Evolutionary conservation across 768 basidiomycete genomes (phyloP), one percentile per base, ranked within the genome.

Genomic region (Nidula microcarpa): DNA sequence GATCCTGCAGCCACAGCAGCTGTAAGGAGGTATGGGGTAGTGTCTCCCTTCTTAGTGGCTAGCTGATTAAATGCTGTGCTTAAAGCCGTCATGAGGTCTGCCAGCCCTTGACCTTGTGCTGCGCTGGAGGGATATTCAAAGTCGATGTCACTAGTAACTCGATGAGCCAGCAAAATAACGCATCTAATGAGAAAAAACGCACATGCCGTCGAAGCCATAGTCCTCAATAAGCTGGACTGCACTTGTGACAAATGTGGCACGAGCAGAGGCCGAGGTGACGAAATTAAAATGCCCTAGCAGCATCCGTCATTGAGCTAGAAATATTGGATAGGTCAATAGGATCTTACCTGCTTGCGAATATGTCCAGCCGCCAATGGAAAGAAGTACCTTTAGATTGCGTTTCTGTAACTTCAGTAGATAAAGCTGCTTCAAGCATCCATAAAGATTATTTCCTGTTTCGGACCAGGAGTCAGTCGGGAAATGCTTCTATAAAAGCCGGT

Each of bases 141-240:
- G 67, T 93, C 90, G 47, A 89, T 65, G 56, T 89, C 86, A 62
- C 85, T 85, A 43, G 0, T n/a, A 4, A 41, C 16, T 10, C 13
- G 14, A 50, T 23, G 45, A 49, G 8, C 50, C 23, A 34, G 33
- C 13, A 18, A 23, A 55, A 48, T 23, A 33, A 51, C 35, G 34
- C 50, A 34, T 18, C 3, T 46, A 34, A 37, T 7, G 52, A 36
- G n/a, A 46, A 52, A 34, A 14, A 13, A 65, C 81, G 51, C 58
- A 84, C 85, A 89, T 79, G 50, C 91, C 91, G 60, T 92, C 91
- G 49, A 94, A 81, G 0, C 90, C 91, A 53, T 90, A 87, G 65
- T 92, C 84, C 60, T 86, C 79, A 46, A 87, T 70, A 8, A 90
- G 60, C 45, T 77, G 74, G 30, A 91, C 81, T 1, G 87, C 86